These are phyloP conservation scores for Aristolochia fimbriata DNA, from an alignment of 164 flowering plant genomes.

Conservation along the genomic window DNA sequence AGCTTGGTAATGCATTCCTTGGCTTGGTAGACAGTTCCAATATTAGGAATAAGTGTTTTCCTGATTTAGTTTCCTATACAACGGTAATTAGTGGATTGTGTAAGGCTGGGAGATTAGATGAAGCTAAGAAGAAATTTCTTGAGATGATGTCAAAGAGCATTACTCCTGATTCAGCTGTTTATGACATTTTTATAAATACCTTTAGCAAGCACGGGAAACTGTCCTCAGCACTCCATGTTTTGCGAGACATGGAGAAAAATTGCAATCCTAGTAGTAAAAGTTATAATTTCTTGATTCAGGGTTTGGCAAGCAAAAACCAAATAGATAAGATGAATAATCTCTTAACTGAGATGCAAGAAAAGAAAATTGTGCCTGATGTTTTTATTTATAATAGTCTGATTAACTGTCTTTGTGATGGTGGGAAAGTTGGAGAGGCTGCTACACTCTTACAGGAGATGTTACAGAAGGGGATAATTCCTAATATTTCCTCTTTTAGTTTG, in stretches of 20 bases:
- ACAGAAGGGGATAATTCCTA: slow-evolving; percentile 52
- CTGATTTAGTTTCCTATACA: slow-evolving; percentile 74
- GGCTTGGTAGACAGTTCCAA: slow-evolving; percentile 44
- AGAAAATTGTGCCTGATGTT: slow-evolving; percentile 51
- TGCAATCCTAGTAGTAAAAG: slow-evolving; percentile 54
- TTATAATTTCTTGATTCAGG: slow-evolving; percentile 74
- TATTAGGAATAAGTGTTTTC: slow-evolving; percentile 46
- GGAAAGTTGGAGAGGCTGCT: slow-evolving; percentile 54
- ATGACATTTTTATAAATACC: slow-evolving; percentile 47
- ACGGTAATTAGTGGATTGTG: slow-evolving; percentile 59
- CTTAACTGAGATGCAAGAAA: slow-evolving; percentile 76
- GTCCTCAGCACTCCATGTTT: slow-evolving; percentile 80
- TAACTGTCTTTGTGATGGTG: slow-evolving; percentile 55
- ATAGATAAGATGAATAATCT: slow-evolving; percentile 63
- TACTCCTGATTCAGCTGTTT: slow-evolving; percentile 58
- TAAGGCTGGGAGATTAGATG: slow-evolving; percentile 70
- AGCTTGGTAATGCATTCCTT: slow-evolving; percentile 36
- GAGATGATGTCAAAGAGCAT: slow-evolving; percentile 70
- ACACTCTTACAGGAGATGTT: slow-evolving; percentile 70
- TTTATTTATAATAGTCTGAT: slow-evolving; percentile 62
- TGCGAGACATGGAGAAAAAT: slow-evolving; percentile 89
- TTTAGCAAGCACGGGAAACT: slow-evolving; percentile 69
- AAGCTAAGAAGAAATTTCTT: slow-evolving; percentile 70
- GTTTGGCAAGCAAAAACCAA: slow-evolving; percentile 53
- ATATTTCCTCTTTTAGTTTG: slow-evolving; percentile 44